Percentiles rank a stretch among this genome's conserved stretches.
Conservation (phyloP, 768 basidiomycete species). For the Jaapia argillacea region DNA sequence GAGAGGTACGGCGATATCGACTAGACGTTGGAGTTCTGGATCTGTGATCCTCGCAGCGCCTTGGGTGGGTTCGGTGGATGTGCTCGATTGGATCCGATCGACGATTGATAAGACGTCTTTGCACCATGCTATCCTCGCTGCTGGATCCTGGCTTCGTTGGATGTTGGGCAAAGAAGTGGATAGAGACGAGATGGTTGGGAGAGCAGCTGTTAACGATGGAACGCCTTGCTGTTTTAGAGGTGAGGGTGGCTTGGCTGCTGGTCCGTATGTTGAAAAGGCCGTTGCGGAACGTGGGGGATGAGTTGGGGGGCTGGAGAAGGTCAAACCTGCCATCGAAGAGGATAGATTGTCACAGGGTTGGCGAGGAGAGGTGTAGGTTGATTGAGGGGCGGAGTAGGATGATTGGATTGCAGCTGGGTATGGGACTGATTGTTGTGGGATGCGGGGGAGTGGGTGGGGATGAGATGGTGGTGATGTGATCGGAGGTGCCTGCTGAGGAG, state of each 20-base stretch:
- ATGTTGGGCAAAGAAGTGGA: conserved; percentile 38
- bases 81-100: conserved; percentile 38
- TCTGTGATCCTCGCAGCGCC: conserved; percentile 51
- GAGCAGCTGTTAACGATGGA: conserved; percentile 53
- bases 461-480: conserved; percentile 1
- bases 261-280: conserved; percentile 6
- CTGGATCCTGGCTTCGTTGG: conserved; percentile 46
- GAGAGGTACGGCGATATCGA: conserved; percentile 53
- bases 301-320: conserved; percentile 2
- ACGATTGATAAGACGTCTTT: conserved; percentile 77
- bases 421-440: conserved; percentile 13
- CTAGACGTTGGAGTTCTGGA: conserved; percentile 46
- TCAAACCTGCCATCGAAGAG: neutral
- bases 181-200: conserved; percentile 58
- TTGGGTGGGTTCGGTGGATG: conserved; percentile 18
- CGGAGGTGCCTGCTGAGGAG: too few species aligned
- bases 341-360: neutral
- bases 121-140: conserved; percentile 64
- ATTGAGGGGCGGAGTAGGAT: conserved; percentile 11
- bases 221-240: conserved; percentile 14
- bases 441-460: conserved; percentile 13
- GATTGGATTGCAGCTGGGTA: conserved; percentile 13
- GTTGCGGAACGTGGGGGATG: conserved; percentile 10
- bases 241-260: conserved; percentile 14
- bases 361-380: conserved; percentile 7